A percentile compares a stretch with the other conserved stretches of the same genome.
Conservation (phyloP, 805 yeast genomes). For the Myxozyma geophila region DNA sequence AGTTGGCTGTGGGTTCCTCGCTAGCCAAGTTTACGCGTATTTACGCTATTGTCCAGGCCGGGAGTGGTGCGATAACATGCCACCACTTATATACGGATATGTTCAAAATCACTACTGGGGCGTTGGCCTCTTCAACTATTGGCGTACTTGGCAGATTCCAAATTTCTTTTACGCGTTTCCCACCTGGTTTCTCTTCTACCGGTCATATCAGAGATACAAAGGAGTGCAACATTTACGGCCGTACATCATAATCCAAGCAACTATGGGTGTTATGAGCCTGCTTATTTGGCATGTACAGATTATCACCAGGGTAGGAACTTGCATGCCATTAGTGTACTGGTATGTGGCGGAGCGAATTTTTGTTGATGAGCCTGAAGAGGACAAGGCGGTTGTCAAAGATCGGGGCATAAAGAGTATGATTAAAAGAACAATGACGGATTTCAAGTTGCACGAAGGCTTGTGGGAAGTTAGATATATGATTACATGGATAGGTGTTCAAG, state of each 20-base stretch:
- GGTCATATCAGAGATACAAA: conserved; percentile 22
- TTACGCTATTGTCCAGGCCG: conserved; percentile 70
- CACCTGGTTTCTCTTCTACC: conserved; percentile 53
- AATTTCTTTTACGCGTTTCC: conserved; percentile 81
- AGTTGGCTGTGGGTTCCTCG: conserved; percentile 54
- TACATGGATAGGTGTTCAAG: conserved; percentile 70
- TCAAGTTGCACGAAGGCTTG: conserved; percentile 42
- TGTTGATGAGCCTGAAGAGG: conserved; percentile 33
- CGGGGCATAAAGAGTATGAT: conserved; percentile 11
- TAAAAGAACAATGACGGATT: conserved; percentile 27
- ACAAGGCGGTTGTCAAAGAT: conserved; percentile 14
- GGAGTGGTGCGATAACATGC: conserved; percentile 69
- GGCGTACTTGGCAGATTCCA: conserved; percentile 81
- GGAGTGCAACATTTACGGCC: conserved; percentile 43
- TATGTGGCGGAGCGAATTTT: conserved; percentile 54
- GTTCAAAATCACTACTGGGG: conserved; percentile 84
- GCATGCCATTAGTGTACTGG: conserved; percentile 79
- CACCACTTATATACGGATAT: conserved; percentile 68
- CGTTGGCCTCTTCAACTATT: conserved; percentile 77
- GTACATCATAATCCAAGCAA: conserved; percentile 48
- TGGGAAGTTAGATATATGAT: conserved; percentile 55
- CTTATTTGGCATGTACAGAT: conserved; percentile 84
- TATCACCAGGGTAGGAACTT: conserved; percentile 75
- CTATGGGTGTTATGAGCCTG: conserved; percentile 56
- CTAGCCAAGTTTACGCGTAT: conserved; percentile 60